Conservation (phyloP, 2,329 filamentous ascomycete genomes). For the Metarhizium humberi region DNA sequence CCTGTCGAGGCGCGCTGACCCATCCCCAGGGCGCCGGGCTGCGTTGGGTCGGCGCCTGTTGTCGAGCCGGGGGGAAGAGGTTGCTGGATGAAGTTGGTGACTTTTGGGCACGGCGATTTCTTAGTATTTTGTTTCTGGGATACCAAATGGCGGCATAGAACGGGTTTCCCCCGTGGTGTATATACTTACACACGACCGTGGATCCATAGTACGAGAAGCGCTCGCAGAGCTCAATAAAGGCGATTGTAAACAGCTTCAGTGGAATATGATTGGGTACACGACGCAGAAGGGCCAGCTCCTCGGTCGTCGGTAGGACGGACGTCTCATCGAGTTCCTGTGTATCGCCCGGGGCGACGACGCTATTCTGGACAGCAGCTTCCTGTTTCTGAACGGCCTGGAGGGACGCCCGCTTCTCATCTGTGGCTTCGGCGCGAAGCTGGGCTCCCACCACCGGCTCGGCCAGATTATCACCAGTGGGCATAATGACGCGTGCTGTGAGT, state of each 20-base stretch:
- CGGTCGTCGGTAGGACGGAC: slow-evolving; percentile 41
- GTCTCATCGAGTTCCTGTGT: background rate
- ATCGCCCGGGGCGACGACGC: background rate
- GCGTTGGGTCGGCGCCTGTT: slow-evolving; percentile 36
- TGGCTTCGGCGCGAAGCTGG: slow-evolving; percentile 53
- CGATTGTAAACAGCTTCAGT: slow-evolving; percentile 58
- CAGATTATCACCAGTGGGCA: slow-evolving; percentile 49
- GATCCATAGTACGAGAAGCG: slow-evolving; percentile 72
- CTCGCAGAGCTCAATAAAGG: slow-evolving; percentile 66
- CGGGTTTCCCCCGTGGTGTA: background rate
- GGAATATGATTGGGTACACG: slow-evolving; percentile 57
- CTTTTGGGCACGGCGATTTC: background rate
- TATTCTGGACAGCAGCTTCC: background rate
- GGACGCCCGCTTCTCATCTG: slow-evolving; percentile 22
- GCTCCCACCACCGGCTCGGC: slow-evolving; percentile 33
- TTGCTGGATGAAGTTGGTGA: slow-evolving; percentile 54
- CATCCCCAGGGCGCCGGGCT: slow-evolving; percentile 46
- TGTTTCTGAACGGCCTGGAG: background rate
- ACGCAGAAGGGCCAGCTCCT: slow-evolving; percentile 50
- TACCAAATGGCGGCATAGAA: no score
- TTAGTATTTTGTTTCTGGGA: no score
- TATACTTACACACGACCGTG: slow-evolving; percentile 44
- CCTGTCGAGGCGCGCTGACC: slow-evolving; percentile 41
- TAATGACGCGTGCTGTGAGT: background rate
- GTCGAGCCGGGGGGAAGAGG: slow-evolving; percentile 42